Percentiles rank a stretch among this genome's conserved stretches.
phyloP scores from a whole-genome alignment of 2,329 filamentous ascomycete genomes.

The Curvularia sp. region DNA sequence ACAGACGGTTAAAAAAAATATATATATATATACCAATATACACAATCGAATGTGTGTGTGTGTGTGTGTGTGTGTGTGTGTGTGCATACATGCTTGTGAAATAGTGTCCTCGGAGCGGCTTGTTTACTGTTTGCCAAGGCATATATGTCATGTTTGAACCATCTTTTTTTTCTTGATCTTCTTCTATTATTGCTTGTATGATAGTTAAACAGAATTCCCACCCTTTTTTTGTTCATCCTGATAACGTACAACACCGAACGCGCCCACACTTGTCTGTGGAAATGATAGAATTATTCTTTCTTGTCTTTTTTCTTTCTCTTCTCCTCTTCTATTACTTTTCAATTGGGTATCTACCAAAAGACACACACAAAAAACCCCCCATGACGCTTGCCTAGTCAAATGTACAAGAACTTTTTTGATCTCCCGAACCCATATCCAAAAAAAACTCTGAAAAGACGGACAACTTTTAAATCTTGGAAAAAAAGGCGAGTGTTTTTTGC shows the following conservation, averaged over 20 bases:
- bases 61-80: too few species aligned
- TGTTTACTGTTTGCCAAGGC: too few species aligned
- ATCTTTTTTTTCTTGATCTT: not conserved
- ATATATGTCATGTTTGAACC: too few species aligned
- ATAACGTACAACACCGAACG: not conserved
- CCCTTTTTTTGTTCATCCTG: not conserved
- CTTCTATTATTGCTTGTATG: not conserved
- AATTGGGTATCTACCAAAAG: conserved; percentile 11
- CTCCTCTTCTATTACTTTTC: not conserved
- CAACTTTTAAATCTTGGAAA: not conserved
- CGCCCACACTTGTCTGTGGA: not conserved
- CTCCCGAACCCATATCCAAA: not conserved
- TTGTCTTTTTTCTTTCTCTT: not conserved
- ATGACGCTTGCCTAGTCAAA: not conserved
- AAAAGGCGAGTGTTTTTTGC: not conserved
- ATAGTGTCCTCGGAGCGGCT: too few species aligned
- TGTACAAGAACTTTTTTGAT: conserved; percentile 9
- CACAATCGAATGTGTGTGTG: not conserved
- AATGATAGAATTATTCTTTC: not conserved
- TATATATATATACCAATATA: conserved; percentile 7
- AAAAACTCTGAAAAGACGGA: not conserved
- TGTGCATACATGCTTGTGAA: too few species aligned
- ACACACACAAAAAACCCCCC: not conserved
- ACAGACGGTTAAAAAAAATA: not conserved
- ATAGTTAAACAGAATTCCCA: not conserved